Evolutionary conservation across 345 rosid species (phyloP).

Genomic region (Murraya paniculata): DNA sequence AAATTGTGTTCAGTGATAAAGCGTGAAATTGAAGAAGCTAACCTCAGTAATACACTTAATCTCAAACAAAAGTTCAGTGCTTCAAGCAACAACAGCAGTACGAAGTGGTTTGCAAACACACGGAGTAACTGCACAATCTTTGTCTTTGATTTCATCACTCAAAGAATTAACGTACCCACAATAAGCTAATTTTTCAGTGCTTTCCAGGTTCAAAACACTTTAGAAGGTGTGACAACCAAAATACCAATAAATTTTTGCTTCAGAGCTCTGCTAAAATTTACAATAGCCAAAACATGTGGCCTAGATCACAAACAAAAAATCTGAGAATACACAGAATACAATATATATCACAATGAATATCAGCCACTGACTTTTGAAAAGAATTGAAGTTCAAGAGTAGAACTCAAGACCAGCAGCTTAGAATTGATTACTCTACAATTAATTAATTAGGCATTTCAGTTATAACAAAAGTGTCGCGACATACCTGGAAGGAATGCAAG

Average conservation of each 20-base stretch:
- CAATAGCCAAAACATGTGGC: neutral
- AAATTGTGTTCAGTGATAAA: neutral
- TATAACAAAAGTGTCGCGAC: neutral
- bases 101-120: neutral
- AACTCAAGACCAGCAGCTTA: neutral
- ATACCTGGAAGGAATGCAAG: slow-evolving; percentile 86
- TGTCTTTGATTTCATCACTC: neutral
- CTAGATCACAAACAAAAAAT: neutral
- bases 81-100: neutral
- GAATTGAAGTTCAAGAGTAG: neutral
- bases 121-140: neutral
- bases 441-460: neutral
- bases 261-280: neutral
- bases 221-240: neutral
- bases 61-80: neutral
- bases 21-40: neutral
- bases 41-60: neutral
- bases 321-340: neutral
- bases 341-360: neutral
- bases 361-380: neutral
- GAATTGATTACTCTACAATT: neutral
- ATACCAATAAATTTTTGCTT: neutral
- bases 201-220: neutral
- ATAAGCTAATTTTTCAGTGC: neutral
- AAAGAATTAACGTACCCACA: neutral